Evolutionary conservation across 129 eudicot species (phyloP).

Genomic region (Lactuca saligna): DNA sequence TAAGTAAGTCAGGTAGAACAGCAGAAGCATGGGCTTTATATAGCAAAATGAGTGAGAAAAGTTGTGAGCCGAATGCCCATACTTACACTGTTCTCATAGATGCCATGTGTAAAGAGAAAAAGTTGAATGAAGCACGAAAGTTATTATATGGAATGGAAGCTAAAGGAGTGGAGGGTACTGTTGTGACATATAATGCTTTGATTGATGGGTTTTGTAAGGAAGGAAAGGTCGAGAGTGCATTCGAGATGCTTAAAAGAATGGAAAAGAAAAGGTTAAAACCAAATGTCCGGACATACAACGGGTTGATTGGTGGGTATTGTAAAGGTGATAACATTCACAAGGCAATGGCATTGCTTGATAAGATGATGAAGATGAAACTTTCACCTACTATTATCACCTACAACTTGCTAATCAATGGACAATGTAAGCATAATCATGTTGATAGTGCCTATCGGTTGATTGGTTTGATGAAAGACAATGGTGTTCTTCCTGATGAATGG

Average conservation of each 20-base stretch:
- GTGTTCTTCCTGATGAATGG: conserved; percentile 65
- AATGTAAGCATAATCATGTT: conserved; percentile 57
- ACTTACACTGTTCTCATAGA: conserved; percentile 82
- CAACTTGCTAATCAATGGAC: conserved; percentile 63
- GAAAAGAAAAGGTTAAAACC: conserved; percentile 48
- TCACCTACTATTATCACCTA: conserved; percentile 63
- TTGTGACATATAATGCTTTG: conserved; percentile 74
- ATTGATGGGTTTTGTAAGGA: conserved; percentile 77
- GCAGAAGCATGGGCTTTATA: conserved; percentile 56
- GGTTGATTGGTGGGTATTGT: conserved; percentile 76
- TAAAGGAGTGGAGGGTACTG: conserved; percentile 47
- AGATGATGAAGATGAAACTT: conserved; percentile 57
- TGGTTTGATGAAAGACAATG: conserved; percentile 53
- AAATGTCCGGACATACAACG: conserved; percentile 75
- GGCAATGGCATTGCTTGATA: conserved; percentile 71
- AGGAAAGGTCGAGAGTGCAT: conserved; percentile 60
- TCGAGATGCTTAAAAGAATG: conserved; percentile 57
- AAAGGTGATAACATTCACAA: conserved; percentile 48
- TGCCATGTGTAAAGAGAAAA: conserved; percentile 62
- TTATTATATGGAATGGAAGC: conserved; percentile 48
- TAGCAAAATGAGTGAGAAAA: conserved; percentile 53
- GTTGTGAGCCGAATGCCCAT: conserved; percentile 69
- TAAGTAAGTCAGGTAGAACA: conserved; percentile 54
- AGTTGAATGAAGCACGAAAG: conserved; percentile 53
- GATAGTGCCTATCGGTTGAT: conserved; percentile 69